Evolutionary conservation across 2,329 filamentous ascomycete genomes (phyloP).

Genomic region (Pseudohalonectria lignicola): DNA sequence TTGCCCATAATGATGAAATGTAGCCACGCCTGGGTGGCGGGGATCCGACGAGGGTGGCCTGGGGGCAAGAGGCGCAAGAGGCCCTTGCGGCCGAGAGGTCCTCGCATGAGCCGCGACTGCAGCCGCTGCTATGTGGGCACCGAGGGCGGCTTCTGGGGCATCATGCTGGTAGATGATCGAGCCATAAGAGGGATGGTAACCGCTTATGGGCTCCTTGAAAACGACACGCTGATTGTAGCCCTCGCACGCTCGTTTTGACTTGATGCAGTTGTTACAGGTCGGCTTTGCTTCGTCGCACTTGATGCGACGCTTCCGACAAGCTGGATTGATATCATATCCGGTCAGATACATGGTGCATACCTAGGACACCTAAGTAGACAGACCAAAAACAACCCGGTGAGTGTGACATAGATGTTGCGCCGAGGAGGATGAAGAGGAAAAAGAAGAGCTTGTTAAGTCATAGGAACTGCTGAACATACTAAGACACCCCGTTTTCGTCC

Average conservation of each 20-base stretch:
- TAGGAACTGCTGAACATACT: too few relatives aligned
- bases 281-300: constrained; percentile 91
- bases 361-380: too few relatives aligned
- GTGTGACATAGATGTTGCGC: too few relatives aligned
- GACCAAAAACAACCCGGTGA: too few relatives aligned
- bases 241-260: constrained; percentile 74
- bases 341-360: too few relatives aligned
- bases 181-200: constrained; percentile 37
- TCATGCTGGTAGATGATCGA: constrained; percentile 33
- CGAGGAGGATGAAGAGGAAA: too few relatives aligned
- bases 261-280: constrained; percentile 74
- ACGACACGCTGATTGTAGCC: constrained; percentile 73
- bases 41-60: too few relatives aligned
- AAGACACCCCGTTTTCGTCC: constrained; percentile 87
- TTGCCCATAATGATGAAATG: too few relatives aligned
- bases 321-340: constrained; percentile 36
- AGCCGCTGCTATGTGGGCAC: constrained; percentile 27
- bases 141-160: constrained; percentile 32
- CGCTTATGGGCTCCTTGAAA: constrained; percentile 63
- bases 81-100: constrained; percentile 22
- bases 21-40: too few relatives aligned
- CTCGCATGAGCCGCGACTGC: constrained; percentile 13
- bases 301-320: constrained; percentile 88
- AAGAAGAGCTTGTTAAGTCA: too few relatives aligned
- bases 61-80: constrained; percentile 37